Conservation (phyloP, 2,329 filamentous ascomycete genomes). For the Sarocladiaceae sp. region DNA sequence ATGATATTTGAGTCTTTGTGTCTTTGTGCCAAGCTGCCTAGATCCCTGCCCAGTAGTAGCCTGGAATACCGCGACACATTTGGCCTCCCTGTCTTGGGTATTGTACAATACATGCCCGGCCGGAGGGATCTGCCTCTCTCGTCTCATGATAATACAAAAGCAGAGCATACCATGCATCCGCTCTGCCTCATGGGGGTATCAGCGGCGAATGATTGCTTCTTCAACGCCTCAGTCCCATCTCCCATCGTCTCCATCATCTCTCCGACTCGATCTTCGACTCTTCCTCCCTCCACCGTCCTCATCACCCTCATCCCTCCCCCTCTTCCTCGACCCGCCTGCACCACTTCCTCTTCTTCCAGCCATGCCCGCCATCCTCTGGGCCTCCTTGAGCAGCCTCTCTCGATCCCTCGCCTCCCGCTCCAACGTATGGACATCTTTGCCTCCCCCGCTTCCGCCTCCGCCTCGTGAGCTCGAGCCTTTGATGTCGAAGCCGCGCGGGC, state of each 20-base stretch:
- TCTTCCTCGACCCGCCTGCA: constrained; percentile 43
- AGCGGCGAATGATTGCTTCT: background rate
- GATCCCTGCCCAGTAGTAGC: no score
- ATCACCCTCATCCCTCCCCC: constrained; percentile 32
- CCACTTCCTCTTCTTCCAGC: constrained; percentile 32
- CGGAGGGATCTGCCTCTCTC: no score
- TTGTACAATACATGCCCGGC: no score
- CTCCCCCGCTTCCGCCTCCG: background rate
- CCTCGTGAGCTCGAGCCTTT: constrained; percentile 23
- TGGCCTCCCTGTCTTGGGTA: no score
- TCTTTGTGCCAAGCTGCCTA: no score
- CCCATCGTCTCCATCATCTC: constrained; percentile 43
- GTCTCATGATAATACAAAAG: no score
- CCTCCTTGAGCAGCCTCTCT: constrained; percentile 62
- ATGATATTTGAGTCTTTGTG: no score
- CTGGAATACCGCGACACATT: no score
- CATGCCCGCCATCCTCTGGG: constrained; percentile 55
- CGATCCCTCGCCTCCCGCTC: constrained; percentile 62
- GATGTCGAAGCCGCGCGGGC: constrained; percentile 32
- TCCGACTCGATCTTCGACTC: constrained; percentile 35
- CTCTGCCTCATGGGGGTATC: background rate
- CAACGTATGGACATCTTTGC: constrained; percentile 60
- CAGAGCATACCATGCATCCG: no score
- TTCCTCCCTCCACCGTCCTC: constrained; percentile 34
- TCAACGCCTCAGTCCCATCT: constrained; percentile 35